Evolutionary conservation across 1,139 yeast genomes (phyloP), one percentile per base, ranked within the genome.

Genomic region (Protomyces lactucae-debilis): DNA sequence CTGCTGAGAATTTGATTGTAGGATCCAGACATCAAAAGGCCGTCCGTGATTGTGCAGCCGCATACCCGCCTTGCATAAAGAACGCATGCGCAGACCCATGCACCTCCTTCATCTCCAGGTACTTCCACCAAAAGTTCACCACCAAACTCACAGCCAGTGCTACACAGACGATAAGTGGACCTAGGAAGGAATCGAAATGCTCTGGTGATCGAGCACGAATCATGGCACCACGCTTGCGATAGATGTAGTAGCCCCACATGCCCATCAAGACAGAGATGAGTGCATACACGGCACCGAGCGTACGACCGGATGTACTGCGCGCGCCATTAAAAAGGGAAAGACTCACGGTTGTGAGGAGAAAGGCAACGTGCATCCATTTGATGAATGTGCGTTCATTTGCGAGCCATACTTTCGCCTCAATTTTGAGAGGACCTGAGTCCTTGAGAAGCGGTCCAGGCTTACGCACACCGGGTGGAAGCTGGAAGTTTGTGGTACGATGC

Each of bases 331-430:
- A 88, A 65, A 93, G 83, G 16, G 96, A 82, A 73, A 92, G 91
- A 0, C 98, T 90, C 72, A 93, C 78, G 0, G 93, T 86, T n/a
- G 96, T 85, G 69, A 93, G 80, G 72, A 93, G 78, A 0, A 95
- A 85, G n/a, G 96, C 88, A 9, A 92, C 93, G 72, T 88, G 93
- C 69, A 93, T 80, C 99, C 99, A 93, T 76, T 95, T 84, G 79
- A 89, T 87, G 77, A 92, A 92, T 1, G 99, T 93, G 76, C 99
- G 87, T 78, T 93, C 99, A 73, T 93, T 93, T 40, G 99, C 99
- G 68, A 93, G 80, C 98, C 99, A 93, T 46, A 93, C 99, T 75
- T 93, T 93, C 40, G 98, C 95, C 78, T 93, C 99, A 65, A 93
- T 91, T 75, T 88, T 91, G 66, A 91, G 83, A 1, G 97, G 95